Conservation (phyloP, 345 rosid species). For the Eucalyptus regnans region DNA sequence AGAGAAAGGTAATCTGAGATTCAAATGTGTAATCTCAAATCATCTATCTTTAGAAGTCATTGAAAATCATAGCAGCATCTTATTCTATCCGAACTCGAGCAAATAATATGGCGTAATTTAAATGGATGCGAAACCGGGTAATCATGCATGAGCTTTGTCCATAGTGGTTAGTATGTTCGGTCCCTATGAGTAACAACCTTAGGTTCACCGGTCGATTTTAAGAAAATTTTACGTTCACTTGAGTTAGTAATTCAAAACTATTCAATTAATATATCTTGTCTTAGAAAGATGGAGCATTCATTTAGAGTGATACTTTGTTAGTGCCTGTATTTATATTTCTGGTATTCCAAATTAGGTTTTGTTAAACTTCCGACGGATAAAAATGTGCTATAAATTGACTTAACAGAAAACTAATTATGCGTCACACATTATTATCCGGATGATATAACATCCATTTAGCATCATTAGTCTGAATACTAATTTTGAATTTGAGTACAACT, state of each 20-base stretch:
- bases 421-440: not conserved
- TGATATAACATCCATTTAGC: not conserved
- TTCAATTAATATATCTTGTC: not conserved
- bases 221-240: not conserved
- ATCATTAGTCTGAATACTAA: not conserved
- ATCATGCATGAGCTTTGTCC: not conserved
- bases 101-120: not conserved
- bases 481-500: not conserved
- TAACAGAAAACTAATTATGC: not conserved
- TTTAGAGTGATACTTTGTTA: not conserved
- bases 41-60: not conserved
- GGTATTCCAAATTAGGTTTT: not conserved
- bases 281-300: not conserved
- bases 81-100: fast-evolving
- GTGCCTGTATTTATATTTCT: not conserved
- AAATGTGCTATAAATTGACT: not conserved
- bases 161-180: not conserved
- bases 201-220: fast-evolving
- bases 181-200: not conserved
- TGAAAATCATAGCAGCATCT: not conserved
- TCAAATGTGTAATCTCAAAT: not conserved
- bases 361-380: not conserved
- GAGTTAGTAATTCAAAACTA: not conserved
- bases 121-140: not conserved
- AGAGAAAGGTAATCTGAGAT: not conserved